Conservation (phyloP, 176 grass and related monocot species). For the Triticum monococcum region DNA sequence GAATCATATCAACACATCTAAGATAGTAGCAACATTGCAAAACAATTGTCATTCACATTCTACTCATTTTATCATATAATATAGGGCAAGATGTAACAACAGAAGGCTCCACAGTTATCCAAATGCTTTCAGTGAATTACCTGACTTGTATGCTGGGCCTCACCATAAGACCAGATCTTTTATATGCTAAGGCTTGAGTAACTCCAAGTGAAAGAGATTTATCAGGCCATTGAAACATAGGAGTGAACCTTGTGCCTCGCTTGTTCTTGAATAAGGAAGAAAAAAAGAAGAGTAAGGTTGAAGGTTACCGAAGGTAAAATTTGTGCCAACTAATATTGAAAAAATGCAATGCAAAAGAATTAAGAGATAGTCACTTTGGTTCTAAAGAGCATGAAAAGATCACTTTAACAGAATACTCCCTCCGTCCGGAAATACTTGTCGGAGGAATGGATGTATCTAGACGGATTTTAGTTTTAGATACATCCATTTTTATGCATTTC, state of each 20-base stretch:
- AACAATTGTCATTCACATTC: not conserved
- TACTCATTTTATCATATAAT: not conserved
- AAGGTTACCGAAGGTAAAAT: not conserved
- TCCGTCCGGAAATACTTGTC: too few species aligned
- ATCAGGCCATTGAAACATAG: conserved; percentile 72
- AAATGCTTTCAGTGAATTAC: conserved; percentile 48
- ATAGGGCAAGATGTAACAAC: too few species aligned
- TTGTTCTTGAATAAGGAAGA: conserved; percentile 58
- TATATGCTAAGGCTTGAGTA: conserved; percentile 67
- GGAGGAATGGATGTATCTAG: too few species aligned
- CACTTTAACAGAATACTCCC: not conserved
- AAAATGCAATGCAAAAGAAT: not conserved
- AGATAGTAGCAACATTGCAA: not conserved
- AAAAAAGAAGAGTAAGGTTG: not conserved
- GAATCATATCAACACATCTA: not conserved
- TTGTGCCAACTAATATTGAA: not conserved
- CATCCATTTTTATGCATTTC: too few species aligned
- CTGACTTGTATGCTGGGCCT: conserved; percentile 84
- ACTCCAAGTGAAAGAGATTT: conserved; percentile 81
- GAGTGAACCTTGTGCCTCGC: conserved; percentile 60
- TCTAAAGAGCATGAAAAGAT: not conserved
- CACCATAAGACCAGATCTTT: conserved; percentile 78
- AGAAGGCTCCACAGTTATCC: not conserved
- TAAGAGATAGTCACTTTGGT: not conserved
- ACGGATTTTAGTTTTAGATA: too few species aligned